Evolutionary conservation across 2,329 filamentous ascomycete species (phyloP).

Genomic region (Cercospora citrullina): DNA sequence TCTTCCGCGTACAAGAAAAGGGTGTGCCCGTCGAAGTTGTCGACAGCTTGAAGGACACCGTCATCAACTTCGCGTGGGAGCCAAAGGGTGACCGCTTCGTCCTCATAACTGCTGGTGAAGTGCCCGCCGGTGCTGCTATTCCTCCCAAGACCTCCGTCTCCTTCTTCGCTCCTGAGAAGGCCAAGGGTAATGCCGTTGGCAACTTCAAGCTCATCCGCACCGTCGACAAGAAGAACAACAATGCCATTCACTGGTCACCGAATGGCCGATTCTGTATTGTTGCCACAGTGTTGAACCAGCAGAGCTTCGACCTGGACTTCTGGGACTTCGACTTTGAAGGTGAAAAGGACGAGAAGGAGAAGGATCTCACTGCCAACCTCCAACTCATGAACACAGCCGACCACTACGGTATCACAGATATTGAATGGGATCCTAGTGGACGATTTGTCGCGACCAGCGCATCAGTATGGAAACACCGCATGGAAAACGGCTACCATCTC

Average conservation of each 20-base stretch:
- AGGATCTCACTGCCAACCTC: constrained; percentile 90
- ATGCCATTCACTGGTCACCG: constrained; percentile 98
- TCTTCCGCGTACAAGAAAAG: constrained; percentile 97
- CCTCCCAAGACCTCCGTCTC: constrained; percentile 90
- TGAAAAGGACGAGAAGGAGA: constrained; percentile 83
- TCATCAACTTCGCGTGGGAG: constrained; percentile 99
- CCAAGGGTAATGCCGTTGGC: constrained; percentile 75
- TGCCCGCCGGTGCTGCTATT: constrained; percentile 73
- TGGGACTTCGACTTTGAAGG: constrained; percentile 98
- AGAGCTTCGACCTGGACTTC: constrained; percentile 95
- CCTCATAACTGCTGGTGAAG: constrained; percentile 91
- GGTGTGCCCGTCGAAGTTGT: constrained; percentile 97
- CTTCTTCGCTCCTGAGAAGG: constrained; percentile 96
- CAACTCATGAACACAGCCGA: constrained; percentile 92
- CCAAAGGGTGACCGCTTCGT: constrained; percentile 97
- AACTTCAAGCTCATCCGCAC: constrained; percentile 97
- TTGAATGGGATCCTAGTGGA: constrained; percentile 97
- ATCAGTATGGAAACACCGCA: constrained; percentile 94
- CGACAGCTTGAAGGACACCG: constrained; percentile 95
- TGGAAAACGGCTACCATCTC: constrained; percentile 98
- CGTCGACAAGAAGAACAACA: constrained; percentile 98
- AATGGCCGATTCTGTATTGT: constrained; percentile 93
- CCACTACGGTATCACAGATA: constrained; percentile 95
- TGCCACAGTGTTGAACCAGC: constrained; percentile 86
- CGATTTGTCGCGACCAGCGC: constrained; percentile 92